Percentiles rank a stretch among this genome's conserved stretches.
Conservation (phyloP, 768 basidiomycete genomes). For the Lanmaoa pseudosensibilis region DNA sequence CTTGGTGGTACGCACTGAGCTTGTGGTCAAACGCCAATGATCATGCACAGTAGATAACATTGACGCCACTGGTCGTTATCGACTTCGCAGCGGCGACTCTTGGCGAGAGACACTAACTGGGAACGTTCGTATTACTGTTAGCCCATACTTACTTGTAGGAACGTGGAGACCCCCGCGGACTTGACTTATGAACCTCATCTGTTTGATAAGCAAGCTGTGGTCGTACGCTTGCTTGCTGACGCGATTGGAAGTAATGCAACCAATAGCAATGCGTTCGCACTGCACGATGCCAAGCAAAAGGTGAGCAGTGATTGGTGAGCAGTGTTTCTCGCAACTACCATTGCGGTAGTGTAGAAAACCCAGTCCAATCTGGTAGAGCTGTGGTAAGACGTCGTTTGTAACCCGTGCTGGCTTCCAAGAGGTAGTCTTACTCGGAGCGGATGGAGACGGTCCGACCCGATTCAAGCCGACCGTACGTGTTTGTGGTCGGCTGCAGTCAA, state of each 20-base stretch:
- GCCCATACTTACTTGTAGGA: not conserved
- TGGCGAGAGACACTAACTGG: not conserved
- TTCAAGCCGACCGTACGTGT: slow-evolving; percentile 5
- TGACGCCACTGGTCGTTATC: not conserved
- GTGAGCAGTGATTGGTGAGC: not conserved
- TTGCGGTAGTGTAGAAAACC: not conserved
- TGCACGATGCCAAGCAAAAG: not conserved
- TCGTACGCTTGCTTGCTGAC: not conserved
- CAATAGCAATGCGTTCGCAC: not conserved
- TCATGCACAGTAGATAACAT: not conserved
- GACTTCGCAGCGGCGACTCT: not conserved
- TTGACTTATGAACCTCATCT: too few species aligned
- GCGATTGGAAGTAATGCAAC: not conserved
- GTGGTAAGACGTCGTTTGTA: not conserved
- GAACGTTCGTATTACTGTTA: not conserved
- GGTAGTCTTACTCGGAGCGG: not conserved
- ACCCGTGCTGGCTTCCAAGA: too few species aligned
- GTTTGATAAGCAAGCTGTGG: too few species aligned
- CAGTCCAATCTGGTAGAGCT: not conserved
- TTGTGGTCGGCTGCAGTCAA: not conserved
- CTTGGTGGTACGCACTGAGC: not conserved
- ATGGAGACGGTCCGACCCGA: slow-evolving; percentile 5
- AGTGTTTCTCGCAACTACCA: not conserved
- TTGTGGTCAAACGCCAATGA: not conserved
- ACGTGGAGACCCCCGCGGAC: too few species aligned